Evolutionary conservation across 2,329 filamentous ascomycete genomes (phyloP), one percentile per base, ranked within the genome.

Genomic region (Coniochaeta sp.): DNA sequence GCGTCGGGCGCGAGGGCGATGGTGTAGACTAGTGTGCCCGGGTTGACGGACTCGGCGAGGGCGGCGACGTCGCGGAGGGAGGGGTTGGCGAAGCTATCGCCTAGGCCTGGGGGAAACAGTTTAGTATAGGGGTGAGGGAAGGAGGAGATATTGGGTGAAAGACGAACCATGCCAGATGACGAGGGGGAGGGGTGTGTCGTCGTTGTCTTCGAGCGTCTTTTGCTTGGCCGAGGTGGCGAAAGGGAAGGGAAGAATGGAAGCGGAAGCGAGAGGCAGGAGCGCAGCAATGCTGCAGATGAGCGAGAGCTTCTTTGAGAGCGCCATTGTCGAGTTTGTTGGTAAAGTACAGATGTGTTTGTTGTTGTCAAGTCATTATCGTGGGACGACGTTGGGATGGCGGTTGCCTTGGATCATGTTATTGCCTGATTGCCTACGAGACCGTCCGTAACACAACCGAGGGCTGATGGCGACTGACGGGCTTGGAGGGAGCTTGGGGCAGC

Each of bases 131-230:
- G n/a, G n/a, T n/a, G n/a, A 32, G 40, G 48, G 28, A 71, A 58
- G 82, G 82, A 16, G 22, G 20, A 5, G 38, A n/a, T n/a, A n/a
- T n/a, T 31, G 27, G 10, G 26, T 9, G 48, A 14, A 12, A n/a
- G 18, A 45, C 63, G 47, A 57, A 71, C 68, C 94, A 69, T 99
- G 94, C 94, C 94, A 99, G 71, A 99, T 88, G 54, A 99, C 79
- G 31, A 99, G 77, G 1, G 94, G 94, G 27, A 96, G 79, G 3
- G 89, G 90, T n/a, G 79, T 83, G 58, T 83, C 79, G 63, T 77
- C 68, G 48, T 72, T 61, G 35, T 75, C 68, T 26, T 70, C 68
- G 56, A 67, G 57, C 12, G 53, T 49, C 49, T 48, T 42, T 9
- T 45, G 52, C 32, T 60, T 56, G 49, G 20, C 18, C 8, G 57